A percentile compares a stretch with the other conserved stretches of the same genome.
Evolutionary conservation across 306 rosid genomes (phyloP).

Genomic region (Vigna trinervia): DNA sequence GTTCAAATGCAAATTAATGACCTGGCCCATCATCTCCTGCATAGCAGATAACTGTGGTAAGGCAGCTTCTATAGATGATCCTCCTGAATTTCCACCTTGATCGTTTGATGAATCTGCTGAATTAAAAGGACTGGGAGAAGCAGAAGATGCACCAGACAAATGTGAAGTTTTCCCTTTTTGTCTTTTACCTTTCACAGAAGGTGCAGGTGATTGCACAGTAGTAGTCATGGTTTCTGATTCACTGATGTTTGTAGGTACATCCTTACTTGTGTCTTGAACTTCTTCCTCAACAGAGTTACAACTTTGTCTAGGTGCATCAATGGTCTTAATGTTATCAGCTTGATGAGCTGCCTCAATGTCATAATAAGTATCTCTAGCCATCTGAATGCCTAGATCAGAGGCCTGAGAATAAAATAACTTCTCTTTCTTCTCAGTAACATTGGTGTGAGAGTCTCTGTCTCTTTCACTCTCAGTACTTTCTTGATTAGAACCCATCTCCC

Average conservation of each 20-base stretch:
- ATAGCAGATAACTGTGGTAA: constrained; percentile 61
- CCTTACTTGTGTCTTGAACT: constrained; percentile 55
- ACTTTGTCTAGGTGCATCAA: constrained; percentile 44
- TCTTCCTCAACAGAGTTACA: constrained; percentile 46
- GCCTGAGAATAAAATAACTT: constrained; percentile 76
- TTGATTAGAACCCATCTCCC: constrained; percentile 51
- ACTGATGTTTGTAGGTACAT: constrained; percentile 46
- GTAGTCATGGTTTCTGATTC: constrained; percentile 50
- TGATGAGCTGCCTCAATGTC: constrained; percentile 50
- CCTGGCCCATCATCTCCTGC: constrained; percentile 73
- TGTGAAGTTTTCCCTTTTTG: constrained; percentile 69
- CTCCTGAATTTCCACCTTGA: constrained; percentile 57
- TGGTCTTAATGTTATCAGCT: constrained; percentile 45
- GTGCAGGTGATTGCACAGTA: constrained; percentile 57
- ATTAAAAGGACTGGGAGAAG: constrained; percentile 58
- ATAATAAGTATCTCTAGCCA: constrained; percentile 63
- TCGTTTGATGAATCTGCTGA: constrained; percentile 55
- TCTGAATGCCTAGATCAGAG: constrained; percentile 66
- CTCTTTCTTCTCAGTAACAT: constrained; percentile 58
- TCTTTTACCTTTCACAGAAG: constrained; percentile 56
- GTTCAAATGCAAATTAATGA: constrained; percentile 40
- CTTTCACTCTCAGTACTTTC: constrained; percentile 47
- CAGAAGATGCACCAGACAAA: constrained; percentile 52
- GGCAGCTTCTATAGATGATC: constrained; percentile 53
- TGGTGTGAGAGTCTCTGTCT: constrained; percentile 48